phyloP scores from a whole-genome alignment of 768 basidiomycete genomes.

The Suillus sp. region DNA sequence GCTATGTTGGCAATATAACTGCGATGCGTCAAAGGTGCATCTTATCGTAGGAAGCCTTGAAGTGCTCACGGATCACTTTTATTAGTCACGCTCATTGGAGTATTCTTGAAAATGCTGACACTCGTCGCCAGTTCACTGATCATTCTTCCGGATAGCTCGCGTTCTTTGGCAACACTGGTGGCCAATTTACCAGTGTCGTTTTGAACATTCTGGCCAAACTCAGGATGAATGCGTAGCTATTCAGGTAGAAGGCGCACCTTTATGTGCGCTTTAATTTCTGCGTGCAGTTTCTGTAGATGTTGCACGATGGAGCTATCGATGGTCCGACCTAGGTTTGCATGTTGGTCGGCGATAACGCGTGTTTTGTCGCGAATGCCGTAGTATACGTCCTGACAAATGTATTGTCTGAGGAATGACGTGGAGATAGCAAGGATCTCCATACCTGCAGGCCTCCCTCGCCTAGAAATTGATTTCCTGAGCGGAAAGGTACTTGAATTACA shows the following conservation, averaged over 20 bases:
- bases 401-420: neutral
- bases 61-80: conserved; percentile 79
- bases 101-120: conserved; percentile 94
- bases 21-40: neutral
- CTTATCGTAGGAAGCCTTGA: neutral
- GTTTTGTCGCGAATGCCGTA: conserved; percentile 94
- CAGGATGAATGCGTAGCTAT: neutral
- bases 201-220: conserved; percentile 71
- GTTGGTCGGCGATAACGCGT: conserved; percentile 90
- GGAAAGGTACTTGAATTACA: conserved; percentile 97
- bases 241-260: conserved; percentile 52
- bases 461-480: conserved; percentile 93
- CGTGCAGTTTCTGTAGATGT: conserved; percentile 91
- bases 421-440: conserved; percentile 19
- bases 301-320: conserved; percentile 97
- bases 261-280: conserved; percentile 97
- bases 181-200: conserved; percentile 95
- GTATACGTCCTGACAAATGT: conserved; percentile 71
- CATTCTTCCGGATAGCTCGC: conserved; percentile 81
- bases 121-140: conserved; percentile 86
- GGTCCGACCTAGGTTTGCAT: conserved; percentile 93
- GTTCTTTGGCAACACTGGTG: conserved; percentile 88
- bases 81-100: conserved; percentile 80
- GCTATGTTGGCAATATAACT: conserved; percentile 71
- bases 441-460: conserved; percentile 96